These are phyloP conservation scores for Kurtzmaniella quercitrusa DNA, from an alignment of 1,139 yeast genomes.

Conservation along the genomic window DNA sequence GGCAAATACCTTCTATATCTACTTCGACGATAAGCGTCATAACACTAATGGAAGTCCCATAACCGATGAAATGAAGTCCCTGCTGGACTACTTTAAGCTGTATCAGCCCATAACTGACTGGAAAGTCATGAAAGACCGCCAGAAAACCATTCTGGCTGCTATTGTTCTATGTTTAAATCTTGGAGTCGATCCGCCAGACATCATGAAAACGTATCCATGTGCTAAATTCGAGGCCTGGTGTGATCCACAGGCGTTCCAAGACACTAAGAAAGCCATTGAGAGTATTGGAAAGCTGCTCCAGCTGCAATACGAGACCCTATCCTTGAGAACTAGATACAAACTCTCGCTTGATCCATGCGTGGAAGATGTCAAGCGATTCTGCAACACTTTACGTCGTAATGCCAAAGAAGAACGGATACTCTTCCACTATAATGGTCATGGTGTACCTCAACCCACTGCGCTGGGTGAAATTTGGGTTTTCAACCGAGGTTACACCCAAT, in stretches of 20 bases:
- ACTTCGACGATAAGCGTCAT: slow-evolving; percentile 87
- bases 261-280: slow-evolving; percentile 88
- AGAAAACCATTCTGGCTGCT: slow-evolving; percentile 93
- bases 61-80: slow-evolving; percentile 46
- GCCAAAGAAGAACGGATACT: slow-evolving; percentile 89
- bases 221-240: slow-evolving; percentile 93
- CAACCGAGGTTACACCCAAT: slow-evolving; percentile 94
- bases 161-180: slow-evolving; percentile 82
- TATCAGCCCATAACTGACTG: slow-evolving; percentile 81
- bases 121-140: slow-evolving; percentile 87
- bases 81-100: slow-evolving; percentile 40
- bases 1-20: slow-evolving; percentile 71
- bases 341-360: slow-evolving; percentile 93
- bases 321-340: slow-evolving; percentile 84
- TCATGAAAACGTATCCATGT: slow-evolving; percentile 89
- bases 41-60: slow-evolving; percentile 86
- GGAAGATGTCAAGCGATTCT: slow-evolving; percentile 90
- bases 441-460: slow-evolving; percentile 96
- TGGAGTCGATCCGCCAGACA: slow-evolving; percentile 98
- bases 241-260: slow-evolving; percentile 80
- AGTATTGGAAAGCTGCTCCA: slow-evolving; percentile 87
- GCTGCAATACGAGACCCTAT: slow-evolving; percentile 82
- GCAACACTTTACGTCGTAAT: slow-evolving; percentile 80
- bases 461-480: slow-evolving; percentile 99
- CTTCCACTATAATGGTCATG: slow-evolving; percentile 97